Evolutionary conservation across 352 stramenopile species (phyloP), one percentile per base, ranked within the genome.

Genomic region (Phytophthora sojae): DNA sequence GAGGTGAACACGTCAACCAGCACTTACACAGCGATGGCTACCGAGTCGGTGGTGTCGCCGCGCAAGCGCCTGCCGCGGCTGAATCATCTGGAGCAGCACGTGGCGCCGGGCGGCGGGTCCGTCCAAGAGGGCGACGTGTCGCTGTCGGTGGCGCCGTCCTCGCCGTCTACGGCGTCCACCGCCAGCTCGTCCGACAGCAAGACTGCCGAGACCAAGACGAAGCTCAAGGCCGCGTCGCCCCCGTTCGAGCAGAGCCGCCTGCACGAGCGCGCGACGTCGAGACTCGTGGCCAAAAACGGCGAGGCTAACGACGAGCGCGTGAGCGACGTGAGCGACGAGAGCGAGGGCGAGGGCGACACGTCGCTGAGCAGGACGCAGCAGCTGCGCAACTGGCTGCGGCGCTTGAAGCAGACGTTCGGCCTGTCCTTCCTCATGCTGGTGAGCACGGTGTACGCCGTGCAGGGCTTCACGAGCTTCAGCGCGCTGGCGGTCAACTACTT

Each of bases 401-500:
- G 85, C 12, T 68, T 95, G 50, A 69, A 75, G 0, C 51, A 86
- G 63, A 95, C 88, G 4, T 95, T 95, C 56, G 86, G 88, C 23
- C 82, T 79, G 51, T 76, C 84, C 4, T 95, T 95, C 69, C 68
- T 95, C 32, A 55, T 89, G 60, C 74, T 95, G 8, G 83, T 95
- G 47, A 76, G 80, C 50, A 89, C 82, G 0, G 96, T 98, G 52
- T 99, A 99, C 71, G 96, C 97, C 51, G 92, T 98, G 0, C 94
- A 99, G 71, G 97, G 97, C 21, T 97, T 98, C 37, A 85, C 97
- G 26, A 97, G 94, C 65, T 93, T 99, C 39, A 96, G 94, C 29
- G 77, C 82, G 35, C 75, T 99, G 12, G 94, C 96, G 21, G 81
- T 98, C 70, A 99, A 97, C 45, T 99, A 98, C 76, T 97, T 99